Evolutionary conservation across 1,284 basidiomycete species (phyloP).

Genomic region (Caloboletus firmus): DNA sequence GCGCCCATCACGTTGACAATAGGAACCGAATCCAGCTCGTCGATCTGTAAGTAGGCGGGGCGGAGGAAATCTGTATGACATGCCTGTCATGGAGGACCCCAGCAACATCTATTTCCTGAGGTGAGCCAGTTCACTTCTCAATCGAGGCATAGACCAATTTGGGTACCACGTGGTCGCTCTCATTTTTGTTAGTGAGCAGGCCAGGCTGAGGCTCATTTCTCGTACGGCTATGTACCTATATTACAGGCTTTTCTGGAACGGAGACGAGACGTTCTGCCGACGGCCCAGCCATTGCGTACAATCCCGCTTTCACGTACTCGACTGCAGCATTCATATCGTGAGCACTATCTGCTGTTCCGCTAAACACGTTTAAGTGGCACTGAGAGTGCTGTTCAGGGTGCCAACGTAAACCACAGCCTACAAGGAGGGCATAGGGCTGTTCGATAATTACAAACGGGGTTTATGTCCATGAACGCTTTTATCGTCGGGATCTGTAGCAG

Average conservation of each 20-base stretch:
- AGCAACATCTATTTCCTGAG: constrained; percentile 6
- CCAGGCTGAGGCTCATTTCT: constrained; percentile 7
- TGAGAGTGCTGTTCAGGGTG: constrained; percentile 30
- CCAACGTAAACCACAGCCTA: constrained; percentile 33
- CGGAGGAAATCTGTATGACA: neutral
- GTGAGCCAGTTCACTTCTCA: constrained; percentile 26
- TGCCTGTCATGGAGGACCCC: constrained; percentile 24
- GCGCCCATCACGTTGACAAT: constrained; percentile 25
- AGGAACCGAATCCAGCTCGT: constrained; percentile 10
- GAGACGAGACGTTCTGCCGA: constrained; percentile 28
- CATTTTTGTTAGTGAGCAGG: constrained; percentile 1
- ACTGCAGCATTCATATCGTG: constrained; percentile 26
- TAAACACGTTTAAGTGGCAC: constrained; percentile 24
- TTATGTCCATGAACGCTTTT: constrained; percentile 13
- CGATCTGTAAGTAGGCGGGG: constrained; percentile 23
- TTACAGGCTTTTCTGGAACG: constrained; percentile 18
- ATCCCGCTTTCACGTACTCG: constrained; percentile 30
- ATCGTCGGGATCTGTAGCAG: constrained; percentile 17
- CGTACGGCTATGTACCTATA: constrained; percentile 13
- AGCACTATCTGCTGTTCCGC: constrained; percentile 16
- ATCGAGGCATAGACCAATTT: constrained; percentile 9
- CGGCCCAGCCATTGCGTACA: constrained; percentile 21
- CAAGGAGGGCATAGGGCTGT: constrained; percentile 22
- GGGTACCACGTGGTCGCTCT: constrained; percentile 20
- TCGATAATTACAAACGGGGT: constrained; percentile 20